Percentiles rank a stretch among this genome's conserved stretches.
Evolutionary conservation across 2,329 filamentous ascomycete species (phyloP).

Genomic region (Claviceps sorghi): DNA sequence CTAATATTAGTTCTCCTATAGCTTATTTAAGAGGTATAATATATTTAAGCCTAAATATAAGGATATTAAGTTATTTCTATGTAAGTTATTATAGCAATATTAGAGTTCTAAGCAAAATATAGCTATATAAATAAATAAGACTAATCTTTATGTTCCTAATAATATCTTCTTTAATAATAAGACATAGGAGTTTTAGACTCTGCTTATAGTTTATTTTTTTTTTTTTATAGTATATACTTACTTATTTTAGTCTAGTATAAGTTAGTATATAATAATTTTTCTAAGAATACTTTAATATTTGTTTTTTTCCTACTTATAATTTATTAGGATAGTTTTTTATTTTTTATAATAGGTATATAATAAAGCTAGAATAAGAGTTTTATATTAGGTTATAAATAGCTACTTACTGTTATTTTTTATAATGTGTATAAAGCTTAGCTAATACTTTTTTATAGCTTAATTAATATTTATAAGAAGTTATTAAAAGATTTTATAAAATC

Average conservation of each 20-base stretch:
- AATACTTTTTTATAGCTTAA: background rate
- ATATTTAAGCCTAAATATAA: background rate
- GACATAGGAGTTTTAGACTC: background rate
- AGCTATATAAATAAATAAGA: background rate
- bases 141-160: no score
- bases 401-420: background rate
- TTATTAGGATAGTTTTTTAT: background rate
- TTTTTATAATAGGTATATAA: background rate
- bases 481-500: background rate
- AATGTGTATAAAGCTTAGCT: background rate
- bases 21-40: background rate
- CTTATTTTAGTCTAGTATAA: background rate
- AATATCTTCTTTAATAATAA: background rate
- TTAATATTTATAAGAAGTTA: background rate
- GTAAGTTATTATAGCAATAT: background rate
- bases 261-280: background rate
- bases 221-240: background rate
- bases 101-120: background rate
- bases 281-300: background rate
- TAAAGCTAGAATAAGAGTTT: background rate
- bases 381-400: no score
- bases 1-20: background rate
- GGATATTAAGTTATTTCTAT: background rate
- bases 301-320: background rate
- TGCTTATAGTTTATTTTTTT: background rate